A percentile compares a stretch with the other conserved stretches of the same genome.
Evolutionary conservation across 1,284 basidiomycete species (phyloP).

Genomic region (Cutaneotrichosporon sp.): DNA sequence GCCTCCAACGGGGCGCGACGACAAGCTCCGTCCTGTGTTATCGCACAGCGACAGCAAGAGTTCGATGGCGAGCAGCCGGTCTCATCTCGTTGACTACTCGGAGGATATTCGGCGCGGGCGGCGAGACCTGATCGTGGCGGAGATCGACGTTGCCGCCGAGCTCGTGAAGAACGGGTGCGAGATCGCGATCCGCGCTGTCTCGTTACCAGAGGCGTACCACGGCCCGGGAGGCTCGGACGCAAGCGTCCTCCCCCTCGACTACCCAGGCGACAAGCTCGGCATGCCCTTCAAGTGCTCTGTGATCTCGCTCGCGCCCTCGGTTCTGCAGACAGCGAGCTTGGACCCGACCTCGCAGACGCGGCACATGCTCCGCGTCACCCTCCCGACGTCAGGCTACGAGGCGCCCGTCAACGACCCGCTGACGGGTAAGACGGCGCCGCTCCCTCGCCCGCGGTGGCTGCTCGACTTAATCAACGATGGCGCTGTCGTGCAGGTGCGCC

Average conservation of each 20-base stretch:
- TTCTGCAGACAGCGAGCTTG: slow-evolving; percentile 66
- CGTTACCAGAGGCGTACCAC: slow-evolving; percentile 39
- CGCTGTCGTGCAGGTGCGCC: slow-evolving; percentile 64
- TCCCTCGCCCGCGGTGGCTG: slow-evolving; percentile 73
- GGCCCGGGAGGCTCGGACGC: slow-evolving; percentile 16
- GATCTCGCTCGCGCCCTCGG: slow-evolving; percentile 70
- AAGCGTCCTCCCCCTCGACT: slow-evolving; percentile 31
- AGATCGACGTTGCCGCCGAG: slow-evolving; percentile 42
- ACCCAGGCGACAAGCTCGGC: slow-evolving; percentile 31
- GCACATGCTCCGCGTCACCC: slow-evolving; percentile 70
- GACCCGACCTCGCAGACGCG: slow-evolving; percentile 57
- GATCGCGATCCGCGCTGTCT: slow-evolving; percentile 38
- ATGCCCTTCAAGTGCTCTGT: slow-evolving; percentile 50
- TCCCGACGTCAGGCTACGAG: slow-evolving; percentile 81
- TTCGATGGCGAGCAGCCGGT: slow-evolving; percentile 36
- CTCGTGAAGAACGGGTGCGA: slow-evolving; percentile 42
- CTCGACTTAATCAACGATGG: slow-evolving; percentile 67
- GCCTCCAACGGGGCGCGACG: slow-evolving; percentile 24
- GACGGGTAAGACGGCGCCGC: slow-evolving; percentile 67
- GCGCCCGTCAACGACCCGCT: slow-evolving; percentile 75
- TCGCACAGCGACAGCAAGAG: slow-evolving; percentile 37
- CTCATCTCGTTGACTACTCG: slow-evolving; percentile 42
- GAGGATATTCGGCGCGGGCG: slow-evolving; percentile 45
- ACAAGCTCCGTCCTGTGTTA: slow-evolving; percentile 28
- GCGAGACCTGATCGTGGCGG: slow-evolving; percentile 42